Conservation (phyloP, 2,329 filamentous ascomycete genomes). For the Chrysoporthe deuterocubensis region DNA sequence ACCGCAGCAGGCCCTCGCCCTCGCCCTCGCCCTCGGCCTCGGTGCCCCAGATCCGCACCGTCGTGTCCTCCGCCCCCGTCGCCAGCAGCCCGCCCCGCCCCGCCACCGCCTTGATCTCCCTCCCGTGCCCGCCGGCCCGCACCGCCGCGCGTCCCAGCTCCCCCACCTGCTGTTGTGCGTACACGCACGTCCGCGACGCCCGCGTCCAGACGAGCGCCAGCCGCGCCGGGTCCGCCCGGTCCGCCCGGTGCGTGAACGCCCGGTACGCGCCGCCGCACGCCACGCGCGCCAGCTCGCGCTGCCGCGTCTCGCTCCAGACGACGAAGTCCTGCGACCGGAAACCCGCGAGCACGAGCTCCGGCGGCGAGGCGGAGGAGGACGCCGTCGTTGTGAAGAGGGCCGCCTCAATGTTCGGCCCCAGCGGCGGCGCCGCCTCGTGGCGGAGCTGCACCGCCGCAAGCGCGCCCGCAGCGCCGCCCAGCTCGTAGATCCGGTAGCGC, state of each 20-base stretch:
- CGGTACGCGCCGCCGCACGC: conserved; percentile 87
- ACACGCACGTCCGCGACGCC: conserved; percentile 49
- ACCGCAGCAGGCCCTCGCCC: conserved; percentile 41
- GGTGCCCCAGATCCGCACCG: conserved; percentile 73
- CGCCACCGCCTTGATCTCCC: conserved; percentile 71
- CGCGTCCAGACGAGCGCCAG: conserved; percentile 68
- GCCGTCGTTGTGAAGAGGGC: conserved; percentile 57
- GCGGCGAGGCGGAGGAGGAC: conserved; percentile 32
- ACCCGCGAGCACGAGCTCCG: conserved; percentile 74
- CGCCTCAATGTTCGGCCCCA: conserved; percentile 78
- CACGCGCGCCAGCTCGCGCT: conserved; percentile 71
- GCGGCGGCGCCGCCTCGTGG: conserved; percentile 70
- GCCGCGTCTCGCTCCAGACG: conserved; percentile 75
- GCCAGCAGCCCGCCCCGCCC: conserved; percentile 44
- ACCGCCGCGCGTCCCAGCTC: conserved; percentile 57
- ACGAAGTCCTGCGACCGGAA: conserved; percentile 82
- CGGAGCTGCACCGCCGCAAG: conserved; percentile 58
- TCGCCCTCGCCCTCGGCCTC: conserved; percentile 28
- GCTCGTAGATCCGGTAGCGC: conserved; percentile 67
- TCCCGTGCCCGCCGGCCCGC: conserved; percentile 76
- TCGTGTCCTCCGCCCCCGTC: conserved; percentile 75
- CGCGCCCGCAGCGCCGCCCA: conserved; percentile 34
- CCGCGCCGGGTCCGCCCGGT: conserved; percentile 39
- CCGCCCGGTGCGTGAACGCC: conserved; percentile 63
- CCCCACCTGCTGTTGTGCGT: conserved; percentile 49